A percentile compares a stretch with the other conserved stretches of the same genome.
phyloP scores from a whole-genome alignment of 2,329 filamentous ascomycete species.

The Seiridium cupressi region DNA sequence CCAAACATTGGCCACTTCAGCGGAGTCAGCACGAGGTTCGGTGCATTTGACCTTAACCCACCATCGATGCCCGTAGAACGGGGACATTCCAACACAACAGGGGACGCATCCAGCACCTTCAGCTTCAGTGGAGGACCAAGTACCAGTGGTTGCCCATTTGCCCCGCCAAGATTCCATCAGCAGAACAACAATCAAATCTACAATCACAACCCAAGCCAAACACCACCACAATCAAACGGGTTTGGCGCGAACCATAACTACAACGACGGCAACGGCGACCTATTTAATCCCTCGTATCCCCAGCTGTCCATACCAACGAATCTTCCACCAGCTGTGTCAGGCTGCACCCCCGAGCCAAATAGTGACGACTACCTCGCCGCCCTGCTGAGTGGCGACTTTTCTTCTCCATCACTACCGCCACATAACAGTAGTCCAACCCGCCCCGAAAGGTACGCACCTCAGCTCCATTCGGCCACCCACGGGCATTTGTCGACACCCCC shows the following conservation, averaged over 20 bases:
- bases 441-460: constrained; percentile 8
- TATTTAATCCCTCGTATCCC: too few species aligned
- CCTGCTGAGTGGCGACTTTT: constrained; percentile 22
- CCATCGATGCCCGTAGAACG: constrained; percentile 1
- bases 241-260: too few species aligned
- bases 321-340: background rate
- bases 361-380: constrained; percentile 19
- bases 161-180: background rate
- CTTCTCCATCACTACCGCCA: constrained; percentile 28
- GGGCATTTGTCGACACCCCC: background rate
- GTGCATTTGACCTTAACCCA: too few species aligned
- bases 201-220: background rate
- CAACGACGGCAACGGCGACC: too few species aligned
- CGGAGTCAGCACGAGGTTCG: background rate
- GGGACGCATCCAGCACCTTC: background rate
- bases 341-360: constrained; percentile 4
- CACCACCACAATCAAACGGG: background rate
- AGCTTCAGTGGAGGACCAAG: background rate
- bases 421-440: constrained; percentile 19
- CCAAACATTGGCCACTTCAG: background rate
- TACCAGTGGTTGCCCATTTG: background rate
- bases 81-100: background rate
- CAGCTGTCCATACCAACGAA: background rate
- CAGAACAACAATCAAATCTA: background rate
- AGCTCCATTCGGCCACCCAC: background rate